Conservation (phyloP, 352 stramenopile genomes). For the Globisporangium paroecandrum region DNA sequence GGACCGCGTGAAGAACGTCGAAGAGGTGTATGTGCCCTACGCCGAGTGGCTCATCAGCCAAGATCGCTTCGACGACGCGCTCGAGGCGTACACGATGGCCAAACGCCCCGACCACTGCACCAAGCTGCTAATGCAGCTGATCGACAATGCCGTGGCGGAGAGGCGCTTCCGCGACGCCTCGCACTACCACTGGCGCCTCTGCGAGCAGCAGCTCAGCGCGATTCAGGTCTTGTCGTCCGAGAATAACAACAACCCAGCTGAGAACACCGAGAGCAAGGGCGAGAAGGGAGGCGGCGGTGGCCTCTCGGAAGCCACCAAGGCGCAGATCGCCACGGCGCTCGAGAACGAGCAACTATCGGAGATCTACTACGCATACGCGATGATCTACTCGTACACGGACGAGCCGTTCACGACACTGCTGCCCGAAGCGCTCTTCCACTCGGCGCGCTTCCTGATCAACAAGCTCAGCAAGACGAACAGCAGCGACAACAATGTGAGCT, state of each 20-base stretch:
- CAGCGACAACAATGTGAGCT: slow-evolving; percentile 13
- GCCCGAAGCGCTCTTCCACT: slow-evolving; percentile 91
- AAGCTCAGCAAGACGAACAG: slow-evolving; percentile 43
- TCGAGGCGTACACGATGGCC: slow-evolving; percentile 87
- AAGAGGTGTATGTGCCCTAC: slow-evolving; percentile 92
- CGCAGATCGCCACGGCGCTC: slow-evolving; percentile 33
- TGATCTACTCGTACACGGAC: slow-evolving; percentile 91
- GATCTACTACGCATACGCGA: slow-evolving; percentile 92
- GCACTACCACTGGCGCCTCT: slow-evolving; percentile 93
- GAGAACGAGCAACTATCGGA: slow-evolving; percentile 82
- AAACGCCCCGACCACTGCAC: slow-evolving; percentile 81
- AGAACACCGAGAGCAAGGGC: slow-evolving; percentile 17
- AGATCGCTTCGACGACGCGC: slow-evolving; percentile 91
- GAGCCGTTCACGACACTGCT: slow-evolving; percentile 93
- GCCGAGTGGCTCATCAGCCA: slow-evolving; percentile 90
- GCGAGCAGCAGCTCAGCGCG: slow-evolving; percentile 71
- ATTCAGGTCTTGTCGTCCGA: slow-evolving; percentile 13
- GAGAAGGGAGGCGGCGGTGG: not conserved
- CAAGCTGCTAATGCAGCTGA: slow-evolving; percentile 84
- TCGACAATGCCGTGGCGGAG: slow-evolving; percentile 86
- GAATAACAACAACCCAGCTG: slow-evolving; percentile 12
- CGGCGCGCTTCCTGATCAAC: slow-evolving; percentile 92
- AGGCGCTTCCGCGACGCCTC: slow-evolving; percentile 86
- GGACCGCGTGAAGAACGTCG: slow-evolving; percentile 74
- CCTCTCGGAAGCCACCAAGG: slow-evolving; percentile 24